A percentile compares a stretch with the other conserved stretches of the same genome.
phyloP scores from a whole-genome alignment of 2,329 filamentous ascomycete species.

The Arachnomyces sp. region DNA sequence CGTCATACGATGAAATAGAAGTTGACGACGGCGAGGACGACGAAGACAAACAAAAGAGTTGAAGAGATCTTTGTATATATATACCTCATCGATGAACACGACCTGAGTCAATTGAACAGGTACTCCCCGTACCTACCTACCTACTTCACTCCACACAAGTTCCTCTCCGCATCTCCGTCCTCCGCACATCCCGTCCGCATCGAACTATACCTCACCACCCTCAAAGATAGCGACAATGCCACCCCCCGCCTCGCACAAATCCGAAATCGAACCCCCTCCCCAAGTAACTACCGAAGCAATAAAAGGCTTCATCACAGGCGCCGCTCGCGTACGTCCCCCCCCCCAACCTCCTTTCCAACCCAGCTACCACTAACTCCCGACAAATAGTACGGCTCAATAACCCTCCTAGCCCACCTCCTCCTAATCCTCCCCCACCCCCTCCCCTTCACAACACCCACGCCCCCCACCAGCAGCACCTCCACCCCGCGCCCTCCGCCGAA shows the following conservation, averaged over 20 bases:
- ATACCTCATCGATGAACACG: too few species aligned
- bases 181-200: constrained; percentile 13
- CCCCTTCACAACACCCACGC: constrained; percentile 27
- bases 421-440: constrained; percentile 37
- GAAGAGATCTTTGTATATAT: too few species aligned
- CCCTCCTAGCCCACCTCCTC: constrained; percentile 40
- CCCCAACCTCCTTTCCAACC: not conserved
- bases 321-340: constrained; percentile 30
- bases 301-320: constrained; percentile 37
- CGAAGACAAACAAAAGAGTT: constrained; percentile 4
- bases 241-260: constrained; percentile 23
- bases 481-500: constrained; percentile 24
- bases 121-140: too few species aligned
- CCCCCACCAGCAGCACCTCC: constrained; percentile 22
- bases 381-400: constrained; percentile 37
- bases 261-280: constrained; percentile 29
- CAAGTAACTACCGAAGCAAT: constrained; percentile 35
- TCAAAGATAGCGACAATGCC: constrained; percentile 26
- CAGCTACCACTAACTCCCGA: not conserved
- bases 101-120: too few species aligned
- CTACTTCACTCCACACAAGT: too few species aligned
- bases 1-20: not conserved
- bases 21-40: constrained; percentile 17
- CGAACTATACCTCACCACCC: constrained; percentile 7
- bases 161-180: too few species aligned